Evolutionary conservation across 306 rosid species (phyloP).

Genomic region (Vicia sativa): DNA sequence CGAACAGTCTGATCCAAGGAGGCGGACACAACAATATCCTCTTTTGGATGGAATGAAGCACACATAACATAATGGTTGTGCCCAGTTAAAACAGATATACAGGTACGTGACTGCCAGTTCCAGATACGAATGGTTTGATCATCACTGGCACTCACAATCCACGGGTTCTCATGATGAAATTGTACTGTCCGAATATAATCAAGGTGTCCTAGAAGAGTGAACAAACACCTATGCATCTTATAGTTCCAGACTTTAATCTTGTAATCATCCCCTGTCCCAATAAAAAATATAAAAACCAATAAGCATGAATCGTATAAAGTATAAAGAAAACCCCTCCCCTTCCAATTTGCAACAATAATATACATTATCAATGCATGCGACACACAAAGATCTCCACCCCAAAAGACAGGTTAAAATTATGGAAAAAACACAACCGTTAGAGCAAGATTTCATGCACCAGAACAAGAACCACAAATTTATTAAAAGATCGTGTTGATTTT

Average conservation of each 20-base stretch:
- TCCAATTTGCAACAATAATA: slow-evolving; percentile 5
- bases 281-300: slow-evolving; percentile 9
- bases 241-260: slow-evolving; percentile 99
- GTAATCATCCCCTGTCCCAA: slow-evolving; percentile 90
- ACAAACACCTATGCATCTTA: slow-evolving; percentile 91
- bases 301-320: slow-evolving; percentile 9
- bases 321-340: slow-evolving; percentile 1
- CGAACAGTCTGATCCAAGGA: slow-evolving; percentile 97
- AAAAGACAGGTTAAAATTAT: slow-evolving; percentile 18
- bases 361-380: background rate
- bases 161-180: slow-evolving; percentile 93
- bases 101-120: slow-evolving; percentile 99
- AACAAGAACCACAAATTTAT: slow-evolving; percentile 10
- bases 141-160: slow-evolving; percentile 98
- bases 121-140: slow-evolving; percentile 98
- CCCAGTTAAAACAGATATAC: slow-evolving; percentile 93
- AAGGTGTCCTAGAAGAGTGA: slow-evolving; percentile 95
- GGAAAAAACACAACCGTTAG: slow-evolving; percentile 11
- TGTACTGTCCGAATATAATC: slow-evolving; percentile 96
- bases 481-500: background rate
- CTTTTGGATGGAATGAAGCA: slow-evolving; percentile 92
- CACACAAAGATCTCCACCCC: slow-evolving; percentile 22
- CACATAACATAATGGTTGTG: slow-evolving; percentile 99
- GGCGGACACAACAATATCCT: slow-evolving; percentile 93
- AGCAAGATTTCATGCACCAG: slow-evolving; percentile 25